Evolutionary conservation across 495 filamentous ascomycete species (phyloP).

Genomic region (Penicillium salamii): DNA sequence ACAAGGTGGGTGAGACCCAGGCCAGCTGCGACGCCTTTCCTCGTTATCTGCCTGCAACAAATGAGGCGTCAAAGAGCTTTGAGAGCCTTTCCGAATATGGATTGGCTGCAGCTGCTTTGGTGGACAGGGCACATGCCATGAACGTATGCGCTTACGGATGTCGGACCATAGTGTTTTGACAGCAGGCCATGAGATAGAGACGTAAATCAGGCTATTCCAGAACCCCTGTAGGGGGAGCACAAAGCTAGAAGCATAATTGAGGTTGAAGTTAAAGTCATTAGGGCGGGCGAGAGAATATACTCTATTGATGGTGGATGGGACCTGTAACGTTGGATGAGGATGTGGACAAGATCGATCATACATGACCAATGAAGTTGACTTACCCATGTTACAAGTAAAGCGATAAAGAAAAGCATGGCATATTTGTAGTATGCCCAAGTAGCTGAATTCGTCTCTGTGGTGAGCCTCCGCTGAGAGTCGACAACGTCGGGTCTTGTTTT

Average conservation of each 20-base stretch:
- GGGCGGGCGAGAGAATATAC: slow-evolving; percentile 64
- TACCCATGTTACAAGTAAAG: slow-evolving; percentile 79
- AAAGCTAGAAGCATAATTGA: slow-evolving; percentile 68
- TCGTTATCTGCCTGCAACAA: neutral
- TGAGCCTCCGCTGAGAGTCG: slow-evolving; percentile 19
- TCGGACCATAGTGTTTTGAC: slow-evolving; percentile 23
- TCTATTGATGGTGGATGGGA: slow-evolving; percentile 77
- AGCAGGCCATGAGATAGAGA: slow-evolving; percentile 54
- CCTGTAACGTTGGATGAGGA: slow-evolving; percentile 26
- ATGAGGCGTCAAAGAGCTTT: neutral
- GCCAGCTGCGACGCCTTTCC: neutral
- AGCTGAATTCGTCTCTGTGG: slow-evolving; percentile 30
- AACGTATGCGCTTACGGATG: slow-evolving; percentile 4
- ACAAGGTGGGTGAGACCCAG: neutral
- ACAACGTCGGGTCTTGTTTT: slow-evolving; percentile 8
- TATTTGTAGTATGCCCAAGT: slow-evolving; percentile 82
- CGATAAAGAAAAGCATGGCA: slow-evolving; percentile 81
- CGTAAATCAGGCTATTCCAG: slow-evolving; percentile 82
- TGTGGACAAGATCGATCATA: too few species aligned
- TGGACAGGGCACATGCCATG: neutral
- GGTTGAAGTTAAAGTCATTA: slow-evolving; percentile 49
- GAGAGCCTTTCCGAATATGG: neutral
- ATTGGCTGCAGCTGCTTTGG: neutral
- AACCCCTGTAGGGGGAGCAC: slow-evolving; percentile 85
- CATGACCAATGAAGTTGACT: too few species aligned